Evolutionary conservation across 2,329 filamentous ascomycete species (phyloP), one percentile per base, ranked within the genome.

Genomic region (Chrysosporium keratinophilum): DNA sequence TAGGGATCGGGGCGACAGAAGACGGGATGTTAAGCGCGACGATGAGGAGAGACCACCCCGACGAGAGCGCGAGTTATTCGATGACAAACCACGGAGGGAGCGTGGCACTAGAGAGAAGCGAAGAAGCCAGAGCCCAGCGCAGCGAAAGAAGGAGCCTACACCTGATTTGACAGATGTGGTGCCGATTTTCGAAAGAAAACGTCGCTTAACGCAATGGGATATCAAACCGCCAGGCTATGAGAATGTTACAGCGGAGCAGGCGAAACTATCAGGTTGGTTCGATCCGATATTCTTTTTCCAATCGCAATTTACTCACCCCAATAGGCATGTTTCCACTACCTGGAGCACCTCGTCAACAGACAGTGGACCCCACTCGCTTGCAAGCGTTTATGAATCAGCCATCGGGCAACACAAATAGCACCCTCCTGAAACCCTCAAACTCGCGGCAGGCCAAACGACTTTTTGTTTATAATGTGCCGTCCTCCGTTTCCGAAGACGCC

Each of bases 181-280:
- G n/a, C 81, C 88, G 3, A 78, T 99, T 56, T 75, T 89, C 59
- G 84, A 91, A 65, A 84, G 91, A 63, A 93, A 90, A 76, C 85
- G 94, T 62, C 85, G 93, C 56, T 76, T 98, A 76, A 97, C 90
- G 35, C 94, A 98, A 71, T 99, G 93, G 93, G 94, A 99, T 69
- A 96, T 98, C 70, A 98, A 98, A 74, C 93, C 93, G 5, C 88
- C 89, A 14, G 91, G 93, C 43, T 99, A 99, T 66, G 94, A 98
- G 67, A 95, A 93, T 70, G 91, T 99, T 60, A 96, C 93, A 1
- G 89, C 93, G 19, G 94, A 98, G 71, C 94, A 98, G 70, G 94
- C 93, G 49, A 99, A 99, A 76, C 79, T 98, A 43, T 98, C 94
- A 2, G 82, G 74, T 74, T 62, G 60, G 70, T 59, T 43, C 23